phyloP scores from a whole-genome alignment of 2,329 filamentous ascomycete genomes.

The Beauveria asiatica region DNA sequence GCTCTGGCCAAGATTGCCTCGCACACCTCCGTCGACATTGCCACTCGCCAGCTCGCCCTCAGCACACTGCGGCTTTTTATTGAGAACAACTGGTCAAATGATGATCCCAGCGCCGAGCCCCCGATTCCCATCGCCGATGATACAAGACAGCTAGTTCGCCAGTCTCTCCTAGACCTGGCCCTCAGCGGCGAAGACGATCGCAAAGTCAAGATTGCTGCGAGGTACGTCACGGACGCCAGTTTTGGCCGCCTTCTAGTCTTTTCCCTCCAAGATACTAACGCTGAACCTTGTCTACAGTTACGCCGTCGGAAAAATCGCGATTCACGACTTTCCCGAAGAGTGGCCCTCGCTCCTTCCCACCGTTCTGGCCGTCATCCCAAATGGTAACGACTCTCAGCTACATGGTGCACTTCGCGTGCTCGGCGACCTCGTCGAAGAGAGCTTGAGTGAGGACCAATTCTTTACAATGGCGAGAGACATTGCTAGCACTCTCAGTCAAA shows the following conservation, averaged over 20 bases:
- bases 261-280: not conserved
- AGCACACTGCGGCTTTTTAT: conserved; percentile 76
- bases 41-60: conserved; percentile 76
- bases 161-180: conserved; percentile 67
- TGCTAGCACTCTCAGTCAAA: conserved; percentile 72
- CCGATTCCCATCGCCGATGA: conserved; percentile 62
- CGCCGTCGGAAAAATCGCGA: conserved; percentile 87
- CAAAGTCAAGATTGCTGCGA: conserved; percentile 83
- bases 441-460: conserved; percentile 90
- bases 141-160: conserved; percentile 65
- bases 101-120: conserved; percentile 57
- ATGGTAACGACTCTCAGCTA: conserved; percentile 68
- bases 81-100: conserved; percentile 71
- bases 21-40: conserved; percentile 62
- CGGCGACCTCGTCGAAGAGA: conserved; percentile 83
- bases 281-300: conserved; percentile 34
- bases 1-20: conserved; percentile 74
- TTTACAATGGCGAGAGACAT: conserved; percentile 82
- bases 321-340: conserved; percentile 84
- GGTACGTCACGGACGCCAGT: conserved; percentile 42
- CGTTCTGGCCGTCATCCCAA: conserved; percentile 68
- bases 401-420: conserved; percentile 87
- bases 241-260: not conserved
- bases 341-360: conserved; percentile 86
- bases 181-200: conserved; percentile 66